Base-by-base conservation (phyloP, 2,329 filamentous ascomycete species). In the Clarireedia monteithiana region DNA sequence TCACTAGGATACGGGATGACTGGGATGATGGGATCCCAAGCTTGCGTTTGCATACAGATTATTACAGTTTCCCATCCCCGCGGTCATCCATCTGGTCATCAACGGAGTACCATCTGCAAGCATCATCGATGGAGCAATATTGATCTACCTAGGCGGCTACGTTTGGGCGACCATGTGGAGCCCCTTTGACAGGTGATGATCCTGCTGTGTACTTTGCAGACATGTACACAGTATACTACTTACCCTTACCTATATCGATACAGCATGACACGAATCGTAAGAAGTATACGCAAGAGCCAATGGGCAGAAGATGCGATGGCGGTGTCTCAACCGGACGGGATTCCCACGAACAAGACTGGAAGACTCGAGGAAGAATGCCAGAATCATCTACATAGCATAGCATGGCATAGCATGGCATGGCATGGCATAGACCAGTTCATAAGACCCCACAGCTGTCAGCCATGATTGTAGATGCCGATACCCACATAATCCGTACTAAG, bases 261-360 rank as follows among this genome's bases (percentile, higher is more conserved):
- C 20, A 6, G 1, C 23, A 4, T 39, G 7, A 23, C 30, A 44
- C 17, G 26, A 55, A 36, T 42, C 2, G 20, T 20, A 20, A 2
- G 2, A 20, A 20, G 45, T 44, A 38, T 30, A 50, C 39, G 38
- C 53, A 55, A 50, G 46, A 55, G 39, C 47, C 53, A 55, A 5
- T 27, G 10, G 10, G 36, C 10, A 44, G 45, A 50, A 26, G 9
- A 20, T 54, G 52, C 36, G 34, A 47, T 47, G 40, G 50, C 50
- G 24, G 39, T 52, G 50, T 46, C 24, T 7, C 4, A 17, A 47
- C 47, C 44, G 12, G 12, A n/a, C 17, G 42, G 12, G 9, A 23
- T 23, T 38, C 7, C n/a, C 30, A 30, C 12, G 38, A 34, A 27
- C 38, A 27, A 23, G 24, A 15, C 39, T 46, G 7, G 17, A 52